phyloP scores from a whole-genome alignment of 1,284 basidiomycete genomes.

The Heterobasidion parviporum region DNA sequence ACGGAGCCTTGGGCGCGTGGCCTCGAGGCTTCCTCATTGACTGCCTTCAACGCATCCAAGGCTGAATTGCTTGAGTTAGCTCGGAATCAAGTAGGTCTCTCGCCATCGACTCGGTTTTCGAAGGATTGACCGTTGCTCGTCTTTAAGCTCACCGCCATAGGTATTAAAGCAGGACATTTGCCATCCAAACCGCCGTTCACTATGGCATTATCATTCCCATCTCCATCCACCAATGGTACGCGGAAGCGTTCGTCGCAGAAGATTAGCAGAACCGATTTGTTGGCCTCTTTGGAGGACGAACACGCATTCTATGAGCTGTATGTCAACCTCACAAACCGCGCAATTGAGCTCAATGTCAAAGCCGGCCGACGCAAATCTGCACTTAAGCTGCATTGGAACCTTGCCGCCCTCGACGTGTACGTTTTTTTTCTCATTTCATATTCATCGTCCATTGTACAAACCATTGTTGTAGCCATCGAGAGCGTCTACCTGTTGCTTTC shows the following conservation, averaged over 20 bases:
- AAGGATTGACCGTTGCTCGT: conserved; percentile 1
- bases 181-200: conserved; percentile 70
- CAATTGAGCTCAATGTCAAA: conserved; percentile 76
- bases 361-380: conserved; percentile 80
- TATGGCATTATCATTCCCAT: conserved; percentile 24
- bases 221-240: conserved; percentile 6
- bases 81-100: conserved; percentile 56
- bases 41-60: conserved; percentile 59
- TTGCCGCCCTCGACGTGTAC: conserved; percentile 84
- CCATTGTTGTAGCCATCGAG: conserved; percentile 48
- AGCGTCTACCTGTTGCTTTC: conserved; percentile 51
- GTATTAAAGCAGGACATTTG: conserved; percentile 64
- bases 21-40: conserved; percentile 35
- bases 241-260: conserved; percentile 22
- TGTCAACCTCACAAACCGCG: conserved; percentile 64
- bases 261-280: conserved; percentile 60
- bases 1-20: conserved; percentile 70
- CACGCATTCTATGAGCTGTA: conserved; percentile 73
- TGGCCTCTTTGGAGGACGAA: conserved; percentile 48
- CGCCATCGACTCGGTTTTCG: not conserved
- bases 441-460: not conserved
- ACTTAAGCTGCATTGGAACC: conserved; percentile 71
- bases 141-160: conserved; percentile 73
- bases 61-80: conserved; percentile 81
- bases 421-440: conserved; percentile 18